Evolutionary conservation across 805 yeast genomes (phyloP).

Genomic region (Yarrowia keelungensis): DNA sequence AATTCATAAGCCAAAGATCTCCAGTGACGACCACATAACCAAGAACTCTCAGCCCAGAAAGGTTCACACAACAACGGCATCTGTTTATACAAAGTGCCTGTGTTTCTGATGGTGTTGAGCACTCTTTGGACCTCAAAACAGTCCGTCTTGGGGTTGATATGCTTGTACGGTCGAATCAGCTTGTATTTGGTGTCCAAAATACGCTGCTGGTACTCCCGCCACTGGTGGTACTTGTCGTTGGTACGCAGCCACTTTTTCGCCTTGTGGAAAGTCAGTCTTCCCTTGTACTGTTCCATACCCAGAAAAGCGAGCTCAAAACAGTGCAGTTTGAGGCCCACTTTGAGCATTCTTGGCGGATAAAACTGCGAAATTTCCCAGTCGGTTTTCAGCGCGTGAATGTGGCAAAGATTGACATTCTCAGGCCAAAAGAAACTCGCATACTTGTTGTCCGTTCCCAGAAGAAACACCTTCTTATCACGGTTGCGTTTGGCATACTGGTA

Average conservation of each 20-base stretch:
- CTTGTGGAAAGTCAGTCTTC: not conserved
- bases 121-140: conserved; percentile 7
- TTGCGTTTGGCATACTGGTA: conserved; percentile 6
- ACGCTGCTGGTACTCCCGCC: not conserved
- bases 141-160: not conserved
- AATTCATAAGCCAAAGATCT: not conserved
- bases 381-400: not conserved
- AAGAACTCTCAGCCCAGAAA: conserved; percentile 16
- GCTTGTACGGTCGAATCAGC: not conserved
- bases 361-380: conserved; percentile 5
- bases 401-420: conserved; percentile 1
- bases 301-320: conserved; percentile 21
- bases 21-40: not conserved
- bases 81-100: conserved; percentile 3
- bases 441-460: conserved; percentile 1
- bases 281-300: not conserved
- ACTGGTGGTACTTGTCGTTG: conserved; percentile 10
- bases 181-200: not conserved
- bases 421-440: conserved; percentile 11
- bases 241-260: not conserved
- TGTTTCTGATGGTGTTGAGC: conserved; percentile 2
- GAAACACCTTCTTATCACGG: not conserved
- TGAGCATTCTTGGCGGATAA: not conserved
- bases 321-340: not conserved
- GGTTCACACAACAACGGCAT: conserved; percentile 21